Evolutionary conservation across 805 yeast genomes (phyloP).

Genomic region (Grigorovia humatica): DNA sequence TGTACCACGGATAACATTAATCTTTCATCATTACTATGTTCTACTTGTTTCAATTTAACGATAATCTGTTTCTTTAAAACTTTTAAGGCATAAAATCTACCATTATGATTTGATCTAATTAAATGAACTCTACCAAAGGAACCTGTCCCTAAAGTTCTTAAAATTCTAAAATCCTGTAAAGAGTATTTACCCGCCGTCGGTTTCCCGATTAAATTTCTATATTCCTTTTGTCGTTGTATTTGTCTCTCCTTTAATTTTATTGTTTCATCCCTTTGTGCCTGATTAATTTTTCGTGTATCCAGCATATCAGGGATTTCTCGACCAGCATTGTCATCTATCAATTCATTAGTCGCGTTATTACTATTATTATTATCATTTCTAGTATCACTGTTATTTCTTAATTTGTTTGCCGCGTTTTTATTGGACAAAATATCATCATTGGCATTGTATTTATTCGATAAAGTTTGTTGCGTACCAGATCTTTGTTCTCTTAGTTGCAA

Average conservation of each 20-base stretch:
- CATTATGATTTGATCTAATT: constrained; percentile 80
- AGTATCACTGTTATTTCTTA: neutral
- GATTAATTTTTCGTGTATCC: neutral
- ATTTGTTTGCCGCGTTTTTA: neutral
- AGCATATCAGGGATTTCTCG: neutral
- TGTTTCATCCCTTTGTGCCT: neutral
- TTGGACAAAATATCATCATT: neutral
- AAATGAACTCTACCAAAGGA: constrained; percentile 92
- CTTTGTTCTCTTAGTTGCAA: neutral
- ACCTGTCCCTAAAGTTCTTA: constrained; percentile 89
- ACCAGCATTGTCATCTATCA: neutral
- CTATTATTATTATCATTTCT: neutral
- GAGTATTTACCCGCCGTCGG: constrained; percentile 62
- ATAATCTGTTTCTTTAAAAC: constrained; percentile 80
- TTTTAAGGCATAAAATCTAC: constrained; percentile 84
- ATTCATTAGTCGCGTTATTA: neutral
- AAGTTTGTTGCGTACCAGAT: neutral
- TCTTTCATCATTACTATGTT: constrained; percentile 92
- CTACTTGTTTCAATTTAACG: constrained; percentile 87
- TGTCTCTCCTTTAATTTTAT: neutral
- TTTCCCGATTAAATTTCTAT: constrained; percentile 8
- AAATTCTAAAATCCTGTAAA: constrained; percentile 66
- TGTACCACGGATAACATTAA: constrained; percentile 77
- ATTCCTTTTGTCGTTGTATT: constrained; percentile 1
- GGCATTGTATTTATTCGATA: neutral